These are phyloP conservation scores for Coemansia sp. DNA, from an alignment of 192 early-diverging fungal species.

Conservation along the genomic window DNA sequence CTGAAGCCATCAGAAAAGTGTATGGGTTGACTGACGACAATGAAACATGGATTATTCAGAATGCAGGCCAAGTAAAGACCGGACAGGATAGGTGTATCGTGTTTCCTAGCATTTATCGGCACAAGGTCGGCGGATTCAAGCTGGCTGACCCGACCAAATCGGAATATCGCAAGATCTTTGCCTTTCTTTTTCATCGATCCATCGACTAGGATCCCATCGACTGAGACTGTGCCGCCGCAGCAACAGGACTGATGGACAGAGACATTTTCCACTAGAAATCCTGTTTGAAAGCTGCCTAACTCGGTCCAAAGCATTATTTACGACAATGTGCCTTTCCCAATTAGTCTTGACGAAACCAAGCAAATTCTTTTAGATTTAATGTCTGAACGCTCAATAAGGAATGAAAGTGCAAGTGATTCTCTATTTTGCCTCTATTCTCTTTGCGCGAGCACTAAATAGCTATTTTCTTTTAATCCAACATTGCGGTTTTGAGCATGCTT, in stretches of 20 bases:
- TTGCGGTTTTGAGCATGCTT: no score
- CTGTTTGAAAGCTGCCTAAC: slow-evolving; percentile 14
- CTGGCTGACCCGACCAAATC: no score
- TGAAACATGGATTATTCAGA: slow-evolving; percentile 40
- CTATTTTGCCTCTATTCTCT: slow-evolving; percentile 19
- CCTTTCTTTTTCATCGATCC: slow-evolving; percentile 76
- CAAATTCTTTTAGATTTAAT: slow-evolving; percentile 48
- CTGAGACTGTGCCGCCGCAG: slow-evolving; percentile 65
- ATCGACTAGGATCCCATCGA: slow-evolving; percentile 52
- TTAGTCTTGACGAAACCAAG: slow-evolving; percentile 53
- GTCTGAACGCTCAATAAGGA: slow-evolving; percentile 37
- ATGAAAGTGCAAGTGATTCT: slow-evolving; percentile 6
- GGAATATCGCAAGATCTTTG: slow-evolving; percentile 67
- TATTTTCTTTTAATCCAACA: no score
- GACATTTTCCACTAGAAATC: background rate
- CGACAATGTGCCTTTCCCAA: slow-evolving; percentile 23
- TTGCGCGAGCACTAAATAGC: slow-evolving; percentile 33
- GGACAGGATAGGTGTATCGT: slow-evolving; percentile 61
- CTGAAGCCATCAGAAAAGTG: slow-evolving; percentile 16
- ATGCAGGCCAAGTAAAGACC: slow-evolving; percentile 49
- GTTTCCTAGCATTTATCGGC: slow-evolving; percentile 74
- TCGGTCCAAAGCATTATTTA: slow-evolving; percentile 18
- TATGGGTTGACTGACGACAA: slow-evolving; percentile 36
- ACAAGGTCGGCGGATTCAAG: slow-evolving; percentile 63
- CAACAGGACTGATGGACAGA: slow-evolving; percentile 54